A percentile compares a stretch with the other conserved stretches of the same genome.
phyloP scores from a whole-genome alignment of 345 rosid genomes.

The Populus euphratica region DNA sequence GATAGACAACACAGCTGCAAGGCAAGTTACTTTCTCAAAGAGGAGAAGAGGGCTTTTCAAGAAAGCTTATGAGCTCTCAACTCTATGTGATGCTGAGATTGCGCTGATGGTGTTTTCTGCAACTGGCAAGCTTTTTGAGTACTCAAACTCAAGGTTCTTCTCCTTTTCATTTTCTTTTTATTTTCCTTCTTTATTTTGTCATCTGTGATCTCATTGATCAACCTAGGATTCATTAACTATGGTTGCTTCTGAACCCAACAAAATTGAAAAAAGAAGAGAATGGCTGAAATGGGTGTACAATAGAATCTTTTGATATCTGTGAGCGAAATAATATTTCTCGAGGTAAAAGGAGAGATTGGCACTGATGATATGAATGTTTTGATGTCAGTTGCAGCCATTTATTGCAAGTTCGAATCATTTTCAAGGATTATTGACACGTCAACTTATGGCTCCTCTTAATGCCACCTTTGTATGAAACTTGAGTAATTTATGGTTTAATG shows the following conservation, averaged over 20 bases:
- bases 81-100: constrained; percentile 46
- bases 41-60: constrained; percentile 45
- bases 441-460: too few relatives aligned
- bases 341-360: background rate
- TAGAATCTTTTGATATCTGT: background rate
- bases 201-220: background rate
- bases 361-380: background rate
- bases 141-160: constrained; percentile 38
- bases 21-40: constrained; percentile 50
- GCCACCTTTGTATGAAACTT: background rate
- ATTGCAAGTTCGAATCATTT: too few relatives aligned
- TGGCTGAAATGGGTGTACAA: background rate
- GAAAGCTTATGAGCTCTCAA: constrained; percentile 45
- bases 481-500: background rate
- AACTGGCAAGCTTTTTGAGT: constrained; percentile 39
- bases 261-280: constrained; percentile 7
- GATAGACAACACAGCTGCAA: constrained; percentile 38
- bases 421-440: too few relatives aligned
- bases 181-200: background rate
- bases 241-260: constrained; percentile 1
- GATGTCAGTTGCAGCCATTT: background rate
- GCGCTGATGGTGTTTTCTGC: constrained; percentile 35
- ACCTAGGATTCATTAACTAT: background rate
- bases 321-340: background rate
- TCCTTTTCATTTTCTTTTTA: background rate